Base-by-base conservation (phyloP, 305 asterid species). In the Withania somnifera region DNA sequence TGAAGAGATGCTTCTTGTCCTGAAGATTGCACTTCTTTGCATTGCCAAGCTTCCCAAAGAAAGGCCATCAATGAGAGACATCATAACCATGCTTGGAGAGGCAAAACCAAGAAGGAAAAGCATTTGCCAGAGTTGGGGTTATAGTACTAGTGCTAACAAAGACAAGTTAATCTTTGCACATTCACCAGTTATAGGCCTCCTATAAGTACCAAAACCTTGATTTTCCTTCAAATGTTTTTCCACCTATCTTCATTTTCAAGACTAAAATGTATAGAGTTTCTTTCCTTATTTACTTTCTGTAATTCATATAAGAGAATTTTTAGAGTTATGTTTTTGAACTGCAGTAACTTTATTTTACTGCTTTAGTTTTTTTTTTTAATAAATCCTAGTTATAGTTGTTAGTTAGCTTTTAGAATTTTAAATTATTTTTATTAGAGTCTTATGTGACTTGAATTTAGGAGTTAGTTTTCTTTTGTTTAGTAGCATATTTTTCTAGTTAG, bases 71-170 rank as follows among this genome's bases (percentile, higher is more conserved):
- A 94, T 92, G 97, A 89, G 97, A 52, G 97, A 94, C 81, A 81
- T 91, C 2, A 87, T 91, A 75, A 86, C 94, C 11, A 92, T 94
- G 98, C 94, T 94, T 60, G 94, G 91, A 13, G 98, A 94, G 90
- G 98, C 95, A 34, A 93, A 93, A 87, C 98, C 98, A 6, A 61
- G 97, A 85, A 88, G 98, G 78, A 93, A 92, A 89, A 92, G 98
- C 82, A 83, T 92, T 8, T 92, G 92, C 36, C 91, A 89, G 45
- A 86, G 75, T 52, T 91, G 94, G 97, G 93, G 92, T 90, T 85
- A 78, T 66, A 79, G 82, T 26, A 15, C 10, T 75, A 75, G 6
- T 75, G 87, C 87, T 28, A 93, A 87, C 66, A 92, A 91, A 83
- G 95, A 92, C 80, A 89, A 87, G 56, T 53, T 91, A 17, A 88